phyloP scores from a whole-genome alignment of 331 rosid genomes.

The Saraca asoca region DNA sequence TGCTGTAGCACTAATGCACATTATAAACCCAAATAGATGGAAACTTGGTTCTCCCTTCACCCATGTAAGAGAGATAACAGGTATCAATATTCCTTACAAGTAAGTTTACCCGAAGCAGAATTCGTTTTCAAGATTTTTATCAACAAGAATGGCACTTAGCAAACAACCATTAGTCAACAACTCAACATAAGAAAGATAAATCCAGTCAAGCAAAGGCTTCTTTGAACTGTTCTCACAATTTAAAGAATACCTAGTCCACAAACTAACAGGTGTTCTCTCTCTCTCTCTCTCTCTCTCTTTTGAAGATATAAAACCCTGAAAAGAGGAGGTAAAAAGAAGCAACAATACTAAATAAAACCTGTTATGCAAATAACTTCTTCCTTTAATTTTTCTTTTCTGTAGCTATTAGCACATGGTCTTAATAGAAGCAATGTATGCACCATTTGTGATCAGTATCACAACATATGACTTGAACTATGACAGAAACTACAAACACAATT shows the following conservation, averaged over 20 bases:
- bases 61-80: conserved; percentile 26
- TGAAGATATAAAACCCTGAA: neutral
- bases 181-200: neutral
- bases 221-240: conserved; percentile 1
- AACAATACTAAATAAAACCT: too few species aligned
- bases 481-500: too few species aligned
- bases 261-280: too few species aligned
- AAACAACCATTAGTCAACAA: neutral
- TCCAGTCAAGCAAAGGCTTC: neutral
- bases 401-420: neutral
- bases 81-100: conserved; percentile 8
- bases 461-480: too few species aligned
- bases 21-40: conserved; percentile 85
- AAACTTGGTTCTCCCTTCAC: conserved; percentile 91
- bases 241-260: neutral
- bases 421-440: neutral
- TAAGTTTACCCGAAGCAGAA: conserved; percentile 7
- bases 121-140: conserved; percentile 4
- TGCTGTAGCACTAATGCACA: conserved; percentile 83
- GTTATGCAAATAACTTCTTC: neutral
- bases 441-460: neutral
- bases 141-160: conserved; percentile 2
- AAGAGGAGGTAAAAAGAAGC: too few species aligned
- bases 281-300: too few species aligned
- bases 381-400: too few species aligned